Conservation (phyloP, 345 rosid genomes). For the Eucalyptus marginata region DNA sequence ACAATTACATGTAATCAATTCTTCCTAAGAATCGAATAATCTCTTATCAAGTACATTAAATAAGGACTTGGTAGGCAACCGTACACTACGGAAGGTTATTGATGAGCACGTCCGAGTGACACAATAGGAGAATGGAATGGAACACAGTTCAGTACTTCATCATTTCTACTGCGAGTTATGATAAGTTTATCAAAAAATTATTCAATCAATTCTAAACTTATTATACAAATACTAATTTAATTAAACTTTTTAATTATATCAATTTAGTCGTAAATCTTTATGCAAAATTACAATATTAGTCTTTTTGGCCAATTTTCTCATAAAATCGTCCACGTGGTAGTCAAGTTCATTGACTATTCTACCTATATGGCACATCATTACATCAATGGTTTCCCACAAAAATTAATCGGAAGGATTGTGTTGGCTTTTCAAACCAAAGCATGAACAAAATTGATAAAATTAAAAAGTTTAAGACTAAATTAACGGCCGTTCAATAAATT, state of each 20-base stretch:
- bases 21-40: neutral
- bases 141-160: neutral
- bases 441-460: neutral
- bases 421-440: neutral
- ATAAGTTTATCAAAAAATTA: too few species aligned
- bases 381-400: accelerated
- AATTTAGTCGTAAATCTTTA: neutral
- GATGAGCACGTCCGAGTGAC: neutral
- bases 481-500: neutral
- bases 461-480: neutral
- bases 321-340: accelerated
- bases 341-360: accelerated
- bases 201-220: too few species aligned
- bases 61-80: neutral
- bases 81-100: neutral
- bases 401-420: neutral
- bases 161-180: neutral
- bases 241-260: neutral
- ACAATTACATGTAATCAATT: neutral
- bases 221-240: too few species aligned
- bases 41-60: neutral
- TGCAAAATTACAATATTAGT: neutral
- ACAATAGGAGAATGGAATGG: neutral
- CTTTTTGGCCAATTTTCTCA: neutral
- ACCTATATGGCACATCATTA: accelerated